These are phyloP conservation scores for Trichosporon sp. DNA, from an alignment of 1,284 basidiomycete species.

Conservation along the genomic window DNA sequence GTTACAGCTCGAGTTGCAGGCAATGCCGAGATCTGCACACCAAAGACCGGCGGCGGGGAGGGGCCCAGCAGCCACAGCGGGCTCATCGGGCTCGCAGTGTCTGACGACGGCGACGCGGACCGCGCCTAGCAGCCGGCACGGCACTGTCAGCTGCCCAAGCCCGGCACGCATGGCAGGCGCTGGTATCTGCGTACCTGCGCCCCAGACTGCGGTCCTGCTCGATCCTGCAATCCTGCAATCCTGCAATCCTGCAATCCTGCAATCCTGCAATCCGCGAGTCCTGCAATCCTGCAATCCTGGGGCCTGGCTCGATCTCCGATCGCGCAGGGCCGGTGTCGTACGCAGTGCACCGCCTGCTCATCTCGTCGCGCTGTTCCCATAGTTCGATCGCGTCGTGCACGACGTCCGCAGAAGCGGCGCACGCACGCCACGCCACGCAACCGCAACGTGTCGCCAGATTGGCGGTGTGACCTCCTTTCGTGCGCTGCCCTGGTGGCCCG, in stretches of 20 bases:
- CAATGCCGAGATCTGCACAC: not conserved
- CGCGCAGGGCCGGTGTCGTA: not conserved
- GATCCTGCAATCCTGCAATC: not conserved
- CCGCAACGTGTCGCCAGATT: not conserved
- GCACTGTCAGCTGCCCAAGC: not conserved
- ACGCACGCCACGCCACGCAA: not conserved
- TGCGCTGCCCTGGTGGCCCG: too few relatives aligned
- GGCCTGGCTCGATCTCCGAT: not conserved
- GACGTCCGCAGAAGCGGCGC: not conserved
- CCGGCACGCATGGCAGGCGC: not conserved
- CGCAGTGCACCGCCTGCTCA: not conserved
- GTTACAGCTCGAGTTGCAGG: too few relatives aligned
- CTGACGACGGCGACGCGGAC: too few relatives aligned
- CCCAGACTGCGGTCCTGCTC: too few relatives aligned
- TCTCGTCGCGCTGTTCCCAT: not conserved
- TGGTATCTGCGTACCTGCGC: not conserved
- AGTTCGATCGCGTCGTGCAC: not conserved
- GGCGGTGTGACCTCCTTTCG: conserved; percentile 1
- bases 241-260: not conserved
- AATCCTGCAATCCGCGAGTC: not conserved
- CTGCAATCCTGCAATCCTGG: not conserved
- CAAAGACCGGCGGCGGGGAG: too few relatives aligned
- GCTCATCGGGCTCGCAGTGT: too few relatives aligned
- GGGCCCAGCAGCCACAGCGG: not conserved
- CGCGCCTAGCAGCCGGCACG: too few relatives aligned